Percentiles rank a stretch among this genome's conserved stretches.
These are phyloP conservation scores for Danielia oregonensis DNA, from an alignment of 805 yeast genomes.

Conservation along the genomic window DNA sequence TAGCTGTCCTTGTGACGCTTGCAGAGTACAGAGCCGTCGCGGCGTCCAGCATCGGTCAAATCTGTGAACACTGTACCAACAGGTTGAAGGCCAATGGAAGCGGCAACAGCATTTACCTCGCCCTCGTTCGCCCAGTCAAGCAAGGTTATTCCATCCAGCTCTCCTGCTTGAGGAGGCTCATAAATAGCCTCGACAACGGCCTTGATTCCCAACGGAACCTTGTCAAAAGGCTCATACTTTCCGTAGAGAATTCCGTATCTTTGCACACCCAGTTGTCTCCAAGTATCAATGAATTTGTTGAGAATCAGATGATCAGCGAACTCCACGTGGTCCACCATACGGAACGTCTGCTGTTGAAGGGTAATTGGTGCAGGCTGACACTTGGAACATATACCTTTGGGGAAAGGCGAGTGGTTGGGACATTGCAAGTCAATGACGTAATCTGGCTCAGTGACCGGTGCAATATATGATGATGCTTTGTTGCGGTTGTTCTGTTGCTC, in stretches of 20 bases:
- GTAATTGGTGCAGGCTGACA: slow-evolving; percentile 97
- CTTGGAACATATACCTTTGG: slow-evolving; percentile 88
- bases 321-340: slow-evolving; percentile 98
- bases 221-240: slow-evolving; percentile 67
- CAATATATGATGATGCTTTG: slow-evolving; percentile 60
- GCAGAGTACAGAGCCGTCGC: slow-evolving; percentile 86
- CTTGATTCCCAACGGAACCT: slow-evolving; percentile 89
- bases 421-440: slow-evolving; percentile 65
- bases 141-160: slow-evolving; percentile 75
- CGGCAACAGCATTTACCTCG: slow-evolving; percentile 51
- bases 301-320: slow-evolving; percentile 70
- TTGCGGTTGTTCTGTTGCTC: slow-evolving; percentile 60
- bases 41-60: slow-evolving; percentile 78
- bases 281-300: slow-evolving; percentile 80
- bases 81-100: slow-evolving; percentile 56
- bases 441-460: slow-evolving; percentile 73
- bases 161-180: slow-evolving; percentile 88
- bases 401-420: slow-evolving; percentile 91
- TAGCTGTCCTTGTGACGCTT: slow-evolving; percentile 91
- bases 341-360: slow-evolving; percentile 78
- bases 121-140: slow-evolving; percentile 53
- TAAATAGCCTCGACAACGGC: slow-evolving; percentile 92
- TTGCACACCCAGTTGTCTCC: slow-evolving; percentile 89
- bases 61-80: slow-evolving; percentile 91
- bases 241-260: slow-evolving; percentile 87